These are phyloP conservation scores for Candida sithepensis DNA, from an alignment of 805 yeast genomes.

Conservation along the genomic window DNA sequence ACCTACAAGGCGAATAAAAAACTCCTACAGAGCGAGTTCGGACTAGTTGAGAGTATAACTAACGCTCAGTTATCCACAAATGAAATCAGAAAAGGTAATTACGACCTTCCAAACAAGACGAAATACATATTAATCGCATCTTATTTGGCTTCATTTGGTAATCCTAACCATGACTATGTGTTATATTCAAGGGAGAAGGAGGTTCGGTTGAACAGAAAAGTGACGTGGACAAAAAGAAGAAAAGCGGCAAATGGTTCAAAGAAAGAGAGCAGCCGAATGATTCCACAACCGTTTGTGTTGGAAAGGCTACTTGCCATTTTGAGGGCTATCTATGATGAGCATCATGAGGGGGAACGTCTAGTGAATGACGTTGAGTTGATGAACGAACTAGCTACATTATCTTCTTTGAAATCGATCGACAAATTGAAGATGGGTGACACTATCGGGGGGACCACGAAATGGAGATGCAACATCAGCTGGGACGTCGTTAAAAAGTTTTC, in stretches of 20 bases:
- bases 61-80: constrained; percentile 2
- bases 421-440: constrained; percentile 32
- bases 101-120: constrained; percentile 55
- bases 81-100: constrained; percentile 17
- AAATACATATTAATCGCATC: constrained; percentile 78
- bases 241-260: constrained; percentile 36
- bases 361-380: constrained; percentile 33
- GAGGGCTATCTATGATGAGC: constrained; percentile 56
- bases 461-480: constrained; percentile 79
- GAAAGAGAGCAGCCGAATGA: constrained; percentile 57
- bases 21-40: constrained; percentile 23
- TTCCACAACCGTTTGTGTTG: constrained; percentile 71
- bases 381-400: constrained; percentile 36
- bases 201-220: constrained; percentile 37
- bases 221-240: constrained; percentile 25
- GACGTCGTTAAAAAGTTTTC: constrained; percentile 58
- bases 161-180: constrained; percentile 63
- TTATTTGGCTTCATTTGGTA: constrained; percentile 76
- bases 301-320: constrained; percentile 80
- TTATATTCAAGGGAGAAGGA: constrained; percentile 64
- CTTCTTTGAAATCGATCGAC: constrained; percentile 29
- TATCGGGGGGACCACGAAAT: constrained; percentile 65
- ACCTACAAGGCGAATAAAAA: constrained; percentile 24
- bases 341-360: constrained; percentile 33
- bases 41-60: constrained; percentile 20